A percentile compares a stretch with the other conserved stretches of the same genome.
These are phyloP conservation scores for Phycomyces blakesleeanus DNA, from an alignment of 192 early-diverging fungal species.

Conservation along the genomic window DNA sequence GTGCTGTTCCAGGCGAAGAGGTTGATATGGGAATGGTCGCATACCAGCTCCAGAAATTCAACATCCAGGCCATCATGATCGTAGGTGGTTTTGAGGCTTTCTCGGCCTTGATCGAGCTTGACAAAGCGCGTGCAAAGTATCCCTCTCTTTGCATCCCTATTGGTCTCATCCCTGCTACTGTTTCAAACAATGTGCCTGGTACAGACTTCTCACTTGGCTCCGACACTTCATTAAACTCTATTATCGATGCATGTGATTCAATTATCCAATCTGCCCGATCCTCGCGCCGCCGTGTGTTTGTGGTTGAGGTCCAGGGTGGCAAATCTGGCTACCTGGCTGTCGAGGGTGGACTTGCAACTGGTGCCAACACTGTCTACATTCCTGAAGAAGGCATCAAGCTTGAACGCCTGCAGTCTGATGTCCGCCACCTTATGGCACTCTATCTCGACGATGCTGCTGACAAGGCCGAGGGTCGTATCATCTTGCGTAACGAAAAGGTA, in stretches of 20 bases:
- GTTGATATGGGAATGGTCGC: constrained; percentile 77
- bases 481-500: constrained; percentile 74
- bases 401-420: constrained; percentile 77
- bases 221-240: constrained; percentile 94
- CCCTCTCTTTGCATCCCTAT: constrained; percentile 95
- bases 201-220: constrained; percentile 91
- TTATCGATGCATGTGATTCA: constrained; percentile 85
- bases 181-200: constrained; percentile 97
- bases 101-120: constrained; percentile 71
- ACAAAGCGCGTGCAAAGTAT: constrained; percentile 68
- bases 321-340: constrained; percentile 91
- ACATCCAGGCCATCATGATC: constrained; percentile 88
- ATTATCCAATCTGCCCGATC: constrained; percentile 93
- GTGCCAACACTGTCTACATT: constrained; percentile 90
- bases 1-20: constrained; percentile 81
- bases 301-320: constrained; percentile 96
- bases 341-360: constrained; percentile 77
- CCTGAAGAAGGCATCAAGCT: constrained; percentile 89
- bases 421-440: constrained; percentile 71
- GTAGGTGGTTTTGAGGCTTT: constrained; percentile 97
- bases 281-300: constrained; percentile 87
- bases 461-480: constrained; percentile 79
- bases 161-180: constrained; percentile 88
- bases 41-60: constrained; percentile 86
- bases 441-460: constrained; percentile 73